A percentile compares a stretch with the other conserved stretches of the same genome.
These are phyloP conservation scores for Wallacemonas collosoma DNA, from an alignment of 208 protist species.

Conservation along the genomic window DNA sequence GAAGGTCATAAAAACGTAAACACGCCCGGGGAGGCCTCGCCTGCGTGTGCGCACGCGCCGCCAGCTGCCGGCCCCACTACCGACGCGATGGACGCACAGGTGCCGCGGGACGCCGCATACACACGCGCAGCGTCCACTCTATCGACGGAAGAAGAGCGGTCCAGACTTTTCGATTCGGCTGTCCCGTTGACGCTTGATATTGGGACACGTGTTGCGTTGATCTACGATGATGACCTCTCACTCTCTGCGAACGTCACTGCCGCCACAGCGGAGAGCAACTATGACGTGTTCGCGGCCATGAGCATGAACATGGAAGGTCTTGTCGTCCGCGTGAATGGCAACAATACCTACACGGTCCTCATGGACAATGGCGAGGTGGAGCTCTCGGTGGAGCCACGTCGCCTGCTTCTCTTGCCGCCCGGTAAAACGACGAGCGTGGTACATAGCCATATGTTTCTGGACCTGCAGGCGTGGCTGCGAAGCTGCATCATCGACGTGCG, in stretches of 20 bases:
- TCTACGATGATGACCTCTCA: slow-evolving; percentile 22
- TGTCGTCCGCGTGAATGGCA: slow-evolving; percentile 74
- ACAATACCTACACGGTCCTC: slow-evolving; percentile 73
- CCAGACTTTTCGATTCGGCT: slow-evolving; percentile 15
- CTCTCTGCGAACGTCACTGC: not conserved
- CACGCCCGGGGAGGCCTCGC: not conserved
- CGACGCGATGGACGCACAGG: not conserved
- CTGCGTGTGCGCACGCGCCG: not conserved
- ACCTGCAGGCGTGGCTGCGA: slow-evolving; percentile 71
- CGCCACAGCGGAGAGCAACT: not conserved
- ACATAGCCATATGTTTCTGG: slow-evolving; percentile 63
- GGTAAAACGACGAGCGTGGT: slow-evolving; percentile 33
- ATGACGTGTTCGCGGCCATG: slow-evolving; percentile 8
- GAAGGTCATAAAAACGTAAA: not conserved
- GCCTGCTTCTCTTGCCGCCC: slow-evolving; percentile 51
- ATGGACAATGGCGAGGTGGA: slow-evolving; percentile 82
- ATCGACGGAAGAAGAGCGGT: not conserved
- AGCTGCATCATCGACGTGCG: slow-evolving; percentile 60
- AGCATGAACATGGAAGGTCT: slow-evolving; percentile 63
- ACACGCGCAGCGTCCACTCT: no score
- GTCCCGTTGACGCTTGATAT: slow-evolving; percentile 33
- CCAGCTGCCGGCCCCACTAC: not conserved
- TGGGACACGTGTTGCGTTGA: slow-evolving; percentile 38
- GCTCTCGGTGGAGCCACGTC: slow-evolving; percentile 61
- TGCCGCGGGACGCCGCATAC: no score